Conservation (phyloP, 2,329 filamentous ascomycete genomes). For the Colletotrichum ledebouriae region DNA sequence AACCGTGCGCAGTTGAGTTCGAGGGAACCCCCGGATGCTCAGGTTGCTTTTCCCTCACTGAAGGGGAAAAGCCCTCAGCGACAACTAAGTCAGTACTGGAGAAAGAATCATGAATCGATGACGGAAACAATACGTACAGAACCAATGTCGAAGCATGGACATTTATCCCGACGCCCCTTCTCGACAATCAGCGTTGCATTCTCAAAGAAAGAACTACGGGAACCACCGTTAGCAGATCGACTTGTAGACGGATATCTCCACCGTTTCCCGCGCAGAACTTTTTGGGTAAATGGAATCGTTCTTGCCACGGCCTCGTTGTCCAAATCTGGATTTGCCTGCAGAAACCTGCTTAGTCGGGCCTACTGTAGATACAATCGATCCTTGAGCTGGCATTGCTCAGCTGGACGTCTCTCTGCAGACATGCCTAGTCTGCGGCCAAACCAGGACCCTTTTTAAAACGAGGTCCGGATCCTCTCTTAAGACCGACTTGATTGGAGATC, state of each 20-base stretch:
- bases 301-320: neutral
- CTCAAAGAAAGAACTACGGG: neutral
- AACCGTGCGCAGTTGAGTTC: slow-evolving; percentile 28
- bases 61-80: slow-evolving; percentile 14
- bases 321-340: neutral
- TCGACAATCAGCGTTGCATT: slow-evolving; percentile 26
- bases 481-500: slow-evolving; percentile 11
- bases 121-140: slow-evolving; percentile 5
- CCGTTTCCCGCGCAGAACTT: slow-evolving; percentile 3
- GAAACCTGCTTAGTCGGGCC: neutral
- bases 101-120: slow-evolving; percentile 18
- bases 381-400: slow-evolving; percentile 4
- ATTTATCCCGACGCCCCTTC: neutral
- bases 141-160: slow-evolving; percentile 17
- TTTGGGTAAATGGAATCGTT: slow-evolving; percentile 6
- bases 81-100: slow-evolving; percentile 20
- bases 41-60: slow-evolving; percentile 10
- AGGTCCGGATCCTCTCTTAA: neutral
- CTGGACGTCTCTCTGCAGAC: slow-evolving; percentile 13
- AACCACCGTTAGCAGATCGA: slow-evolving; percentile 13
- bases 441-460: neutral
- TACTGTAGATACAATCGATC: neutral
- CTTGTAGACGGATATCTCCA: slow-evolving; percentile 13
- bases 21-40: slow-evolving; percentile 15
- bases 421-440: neutral